Conservation (phyloP, 2,329 filamentous ascomycete genomes). For the Neonectria coccinea region DNA sequence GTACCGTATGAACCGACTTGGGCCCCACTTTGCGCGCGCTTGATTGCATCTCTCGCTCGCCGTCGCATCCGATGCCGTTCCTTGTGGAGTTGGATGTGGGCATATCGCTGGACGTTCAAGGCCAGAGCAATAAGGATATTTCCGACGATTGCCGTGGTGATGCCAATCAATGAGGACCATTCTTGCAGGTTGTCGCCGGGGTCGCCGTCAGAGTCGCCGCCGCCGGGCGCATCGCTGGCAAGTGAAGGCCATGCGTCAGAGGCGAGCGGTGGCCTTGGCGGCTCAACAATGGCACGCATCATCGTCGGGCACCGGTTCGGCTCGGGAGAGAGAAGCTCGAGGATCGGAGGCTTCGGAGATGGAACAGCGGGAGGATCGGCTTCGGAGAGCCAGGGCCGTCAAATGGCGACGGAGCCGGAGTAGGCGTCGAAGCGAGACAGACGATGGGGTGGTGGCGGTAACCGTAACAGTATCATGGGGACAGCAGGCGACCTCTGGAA, state of each 20-base stretch:
- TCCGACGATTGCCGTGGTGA: conserved; percentile 89
- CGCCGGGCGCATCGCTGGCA: conserved; percentile 33
- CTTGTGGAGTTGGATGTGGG: conserved; percentile 85
- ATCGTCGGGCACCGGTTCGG: conserved; percentile 42
- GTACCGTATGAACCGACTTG: conserved; percentile 52
- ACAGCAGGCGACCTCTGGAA: conserved; percentile 39
- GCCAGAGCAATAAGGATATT: conserved; percentile 96
- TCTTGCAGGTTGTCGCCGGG: conserved; percentile 66
- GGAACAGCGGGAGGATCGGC: conserved; percentile 28
- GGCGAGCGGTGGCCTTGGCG: conserved; percentile 40
- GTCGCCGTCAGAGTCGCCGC: conserved; percentile 43
- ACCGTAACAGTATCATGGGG: conserved; percentile 40
- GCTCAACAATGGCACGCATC: conserved; percentile 41
- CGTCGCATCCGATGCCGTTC: conserved; percentile 71
- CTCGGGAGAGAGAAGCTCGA: conserved; percentile 27
- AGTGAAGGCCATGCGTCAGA: conserved; percentile 32
- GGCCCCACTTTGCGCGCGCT: conserved; percentile 53
- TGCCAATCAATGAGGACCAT: conserved; percentile 96
- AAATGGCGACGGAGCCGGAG: conserved; percentile 12
- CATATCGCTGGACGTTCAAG: conserved; percentile 95
- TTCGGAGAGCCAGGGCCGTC: not conserved
- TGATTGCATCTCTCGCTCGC: conserved; percentile 65
- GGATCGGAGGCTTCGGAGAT: conserved; percentile 33
- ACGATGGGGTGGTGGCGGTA: conserved; percentile 27
- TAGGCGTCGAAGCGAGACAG: conserved; percentile 18